phyloP scores from a whole-genome alignment of 441 rosid species.

The Eruca vesicaria region DNA sequence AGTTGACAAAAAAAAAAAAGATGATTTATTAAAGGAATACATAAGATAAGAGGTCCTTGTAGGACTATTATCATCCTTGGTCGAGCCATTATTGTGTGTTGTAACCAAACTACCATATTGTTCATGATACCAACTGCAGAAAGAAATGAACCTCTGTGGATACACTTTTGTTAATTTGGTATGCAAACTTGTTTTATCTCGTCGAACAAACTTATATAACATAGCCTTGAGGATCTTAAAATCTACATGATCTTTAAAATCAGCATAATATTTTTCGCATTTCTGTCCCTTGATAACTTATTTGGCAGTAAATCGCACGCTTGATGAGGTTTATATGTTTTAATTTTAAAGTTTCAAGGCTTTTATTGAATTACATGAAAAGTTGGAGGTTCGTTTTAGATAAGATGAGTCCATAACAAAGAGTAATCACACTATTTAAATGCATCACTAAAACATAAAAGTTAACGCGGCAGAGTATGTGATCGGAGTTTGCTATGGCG shows the following conservation, averaged over 20 bases:
- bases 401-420: not conserved
- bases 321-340: not conserved
- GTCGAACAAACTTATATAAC: not conserved
- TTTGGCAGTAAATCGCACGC: not conserved
- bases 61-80: slow-evolving; percentile 18
- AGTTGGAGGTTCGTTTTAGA: not conserved
- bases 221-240: not conserved
- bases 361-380: not conserved
- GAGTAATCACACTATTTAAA: not conserved
- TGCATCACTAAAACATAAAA: not conserved
- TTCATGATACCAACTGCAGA: slow-evolving; percentile 2
- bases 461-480: not conserved
- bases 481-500: not conserved
- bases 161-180: not conserved
- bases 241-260: not conserved
- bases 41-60: slow-evolving; percentile 18
- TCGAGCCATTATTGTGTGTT: slow-evolving; percentile 6
- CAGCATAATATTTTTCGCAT: not conserved
- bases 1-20: slow-evolving; percentile 20
- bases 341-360: not conserved
- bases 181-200: not conserved
- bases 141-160: not conserved
- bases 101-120: slow-evolving; percentile 11
- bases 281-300: not conserved
- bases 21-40: slow-evolving; percentile 21